Base-by-base conservation (phyloP, 169 alveolate genomes). In the Plasmodium malariae region DNA sequence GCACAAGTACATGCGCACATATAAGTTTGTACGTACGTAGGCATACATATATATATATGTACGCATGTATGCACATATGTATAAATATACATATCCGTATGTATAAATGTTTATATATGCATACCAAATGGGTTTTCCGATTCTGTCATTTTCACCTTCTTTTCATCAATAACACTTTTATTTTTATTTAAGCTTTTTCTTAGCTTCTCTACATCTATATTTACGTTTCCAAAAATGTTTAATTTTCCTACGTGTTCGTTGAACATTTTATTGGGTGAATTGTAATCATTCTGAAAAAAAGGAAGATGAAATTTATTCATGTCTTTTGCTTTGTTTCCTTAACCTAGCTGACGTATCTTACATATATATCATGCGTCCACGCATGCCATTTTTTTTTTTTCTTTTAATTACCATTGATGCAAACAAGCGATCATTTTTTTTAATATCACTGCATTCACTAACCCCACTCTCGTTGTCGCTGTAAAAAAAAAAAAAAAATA, bases 361-460 rank as follows among this genome's bases (percentile, higher is more conserved):
- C n/a, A n/a, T n/a, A n/a, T n/a, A n/a, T n/a, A n/a, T n/a, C n/a
- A n/a, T n/a, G 57, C 26, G 45, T 40, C 51, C 51, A 9, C 51
- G 51, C 51, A 36, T 9, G 24, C 14, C 26, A 14, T 28, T 65
- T 14, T 48, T 1, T 28, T 21, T 26, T 14, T 65, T 28, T 26
- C 9, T 28, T 14, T 19, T 36, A 30, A 36, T 63, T 80, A 80
- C 90, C 80, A 80, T 30, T 24, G 90, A 80, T 19, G 90, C 67
- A 67, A 80, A 80, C 40, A 80, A 14, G 7, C 90, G 90, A 21
- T 80, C 90, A 45, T 65, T 80, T 57, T 80, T 80, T 59, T 80
- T 80, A n/a, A 65, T 49, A 36, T 80, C 83, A 32, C 90, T 54
- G n/a, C 30, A 19, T 49, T 49, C 90, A 40, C 90, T 80, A 43